Percentiles rank a stretch among this genome's conserved stretches.
These are phyloP conservation scores for Neopestalotiopsis rosae DNA, from an alignment of 2,329 filamentous ascomycete genomes.

Conservation along the genomic window DNA sequence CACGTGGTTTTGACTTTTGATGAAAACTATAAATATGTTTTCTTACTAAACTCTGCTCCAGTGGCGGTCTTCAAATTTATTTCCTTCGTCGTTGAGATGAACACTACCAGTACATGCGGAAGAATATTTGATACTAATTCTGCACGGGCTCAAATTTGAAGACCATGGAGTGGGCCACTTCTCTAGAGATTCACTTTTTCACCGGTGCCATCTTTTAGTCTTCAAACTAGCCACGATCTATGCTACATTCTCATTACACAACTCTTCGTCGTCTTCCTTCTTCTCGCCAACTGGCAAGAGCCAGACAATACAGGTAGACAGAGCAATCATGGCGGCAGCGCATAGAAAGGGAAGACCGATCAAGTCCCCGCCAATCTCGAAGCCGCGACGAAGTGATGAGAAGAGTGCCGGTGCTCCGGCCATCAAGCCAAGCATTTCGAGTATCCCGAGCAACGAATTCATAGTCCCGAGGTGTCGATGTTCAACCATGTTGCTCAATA, in stretches of 20 bases:
- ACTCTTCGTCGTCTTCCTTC: neutral
- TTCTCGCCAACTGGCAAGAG: neutral
- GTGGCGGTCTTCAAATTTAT: no score
- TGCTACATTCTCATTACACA: neutral
- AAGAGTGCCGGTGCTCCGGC: slow-evolving; percentile 52
- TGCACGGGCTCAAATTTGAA: no score
- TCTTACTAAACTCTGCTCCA: no score
- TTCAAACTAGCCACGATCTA: neutral
- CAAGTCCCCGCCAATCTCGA: slow-evolving; percentile 52
- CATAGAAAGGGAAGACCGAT: slow-evolving; percentile 55
- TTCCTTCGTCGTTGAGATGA: no score
- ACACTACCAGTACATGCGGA: no score
- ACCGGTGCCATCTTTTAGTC: neutral
- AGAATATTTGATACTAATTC: no score
- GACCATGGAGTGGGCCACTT: no score
- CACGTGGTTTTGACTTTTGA: no score
- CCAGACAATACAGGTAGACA: slow-evolving; percentile 36
- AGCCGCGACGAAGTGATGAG: slow-evolving; percentile 49
- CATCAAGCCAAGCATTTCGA: slow-evolving; percentile 55
- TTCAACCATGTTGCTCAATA: slow-evolving; percentile 60
- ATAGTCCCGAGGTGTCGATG: slow-evolving; percentile 58
- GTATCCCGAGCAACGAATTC: slow-evolving; percentile 56
- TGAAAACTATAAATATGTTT: no score
- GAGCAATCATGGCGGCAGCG: slow-evolving; percentile 38
- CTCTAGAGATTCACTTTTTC: no score